A percentile compares a stretch with the other conserved stretches of the same genome.
Evolutionary conservation across 2,329 filamentous ascomycete species (phyloP).

Genomic region (Monosporascus sp.): DNA sequence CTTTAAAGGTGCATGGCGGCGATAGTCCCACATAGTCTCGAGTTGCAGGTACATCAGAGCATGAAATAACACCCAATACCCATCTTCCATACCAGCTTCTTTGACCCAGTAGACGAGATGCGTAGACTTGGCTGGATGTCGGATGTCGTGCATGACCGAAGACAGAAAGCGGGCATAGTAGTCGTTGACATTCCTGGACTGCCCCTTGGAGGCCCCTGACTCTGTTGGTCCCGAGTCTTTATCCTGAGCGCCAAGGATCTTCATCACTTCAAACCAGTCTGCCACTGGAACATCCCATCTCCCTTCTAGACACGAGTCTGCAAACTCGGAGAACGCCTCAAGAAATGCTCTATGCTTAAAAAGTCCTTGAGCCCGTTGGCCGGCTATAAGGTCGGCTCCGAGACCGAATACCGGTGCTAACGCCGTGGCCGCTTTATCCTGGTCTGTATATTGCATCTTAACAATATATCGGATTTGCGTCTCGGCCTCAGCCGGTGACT

Average conservation of each 20-base stretch:
- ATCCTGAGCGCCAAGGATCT: conserved; percentile 3
- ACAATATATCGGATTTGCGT: conserved; percentile 10
- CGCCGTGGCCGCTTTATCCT: conserved; percentile 11
- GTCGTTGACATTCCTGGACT: conserved; percentile 8
- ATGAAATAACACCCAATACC: conserved; percentile 18
- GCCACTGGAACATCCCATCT: conserved; percentile 12
- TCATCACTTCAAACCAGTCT: conserved; percentile 9
- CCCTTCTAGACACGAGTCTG: conserved; percentile 2
- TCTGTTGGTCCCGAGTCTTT: conserved; percentile 1
- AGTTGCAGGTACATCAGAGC: conserved; percentile 22
- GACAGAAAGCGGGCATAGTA: conserved; percentile 19
- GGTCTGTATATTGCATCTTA: conserved; percentile 10
- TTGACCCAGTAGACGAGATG: conserved; percentile 16
- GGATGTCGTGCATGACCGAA: conserved; percentile 5
- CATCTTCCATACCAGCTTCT: conserved; percentile 8
- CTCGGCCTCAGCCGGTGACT: conserved; percentile 10
- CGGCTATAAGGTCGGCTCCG: conserved; percentile 10
- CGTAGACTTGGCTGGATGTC: neutral
- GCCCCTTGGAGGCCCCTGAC: neutral
- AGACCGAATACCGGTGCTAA: conserved; percentile 19
- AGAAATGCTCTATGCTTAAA: conserved; percentile 12
- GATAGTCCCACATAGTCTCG: conserved; percentile 13
- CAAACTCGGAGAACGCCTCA: conserved; percentile 13
- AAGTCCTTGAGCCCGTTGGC: conserved; percentile 11
- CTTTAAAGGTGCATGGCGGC: conserved; percentile 3